Conservation (phyloP, 768 basidiomycete genomes). For the Naganishia friedmannii region DNA sequence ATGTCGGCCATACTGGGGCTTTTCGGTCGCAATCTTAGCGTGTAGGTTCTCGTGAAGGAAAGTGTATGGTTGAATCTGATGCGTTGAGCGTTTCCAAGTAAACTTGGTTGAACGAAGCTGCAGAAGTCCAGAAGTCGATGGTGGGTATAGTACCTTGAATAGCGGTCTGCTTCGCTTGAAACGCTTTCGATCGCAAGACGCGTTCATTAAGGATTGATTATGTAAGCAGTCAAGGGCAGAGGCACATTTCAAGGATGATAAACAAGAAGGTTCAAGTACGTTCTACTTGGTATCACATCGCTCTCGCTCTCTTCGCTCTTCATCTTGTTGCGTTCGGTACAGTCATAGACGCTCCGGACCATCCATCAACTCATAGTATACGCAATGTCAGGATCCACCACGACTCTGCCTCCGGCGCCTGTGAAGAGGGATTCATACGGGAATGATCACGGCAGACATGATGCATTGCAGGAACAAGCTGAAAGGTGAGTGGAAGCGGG, state of each 20-base stretch:
- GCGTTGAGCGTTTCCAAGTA: not conserved
- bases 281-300: not conserved
- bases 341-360: not conserved
- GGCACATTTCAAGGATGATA: not conserved
- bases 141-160: not conserved
- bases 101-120: not conserved
- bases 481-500: not conserved
- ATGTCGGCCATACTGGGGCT: slow-evolving; percentile 1
- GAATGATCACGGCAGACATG: slow-evolving; percentile 15
- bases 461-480: slow-evolving; percentile 18
- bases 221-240: not conserved
- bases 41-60: not conserved
- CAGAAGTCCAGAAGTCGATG: not conserved
- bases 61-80: not conserved
- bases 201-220: not conserved
- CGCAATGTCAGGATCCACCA: slow-evolving; percentile 2
- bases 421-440: slow-evolving; percentile 19
- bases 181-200: not conserved
- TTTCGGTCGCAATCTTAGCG: too few species aligned
- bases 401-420: not conserved
- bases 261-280: not conserved
- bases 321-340: not conserved
- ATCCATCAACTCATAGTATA: not conserved
- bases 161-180: not conserved
- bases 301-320: too few species aligned